Evolutionary conservation across 371 early-diverging fungal genomes (phyloP).

Genomic region (Phascolomyces articulosus): DNA sequence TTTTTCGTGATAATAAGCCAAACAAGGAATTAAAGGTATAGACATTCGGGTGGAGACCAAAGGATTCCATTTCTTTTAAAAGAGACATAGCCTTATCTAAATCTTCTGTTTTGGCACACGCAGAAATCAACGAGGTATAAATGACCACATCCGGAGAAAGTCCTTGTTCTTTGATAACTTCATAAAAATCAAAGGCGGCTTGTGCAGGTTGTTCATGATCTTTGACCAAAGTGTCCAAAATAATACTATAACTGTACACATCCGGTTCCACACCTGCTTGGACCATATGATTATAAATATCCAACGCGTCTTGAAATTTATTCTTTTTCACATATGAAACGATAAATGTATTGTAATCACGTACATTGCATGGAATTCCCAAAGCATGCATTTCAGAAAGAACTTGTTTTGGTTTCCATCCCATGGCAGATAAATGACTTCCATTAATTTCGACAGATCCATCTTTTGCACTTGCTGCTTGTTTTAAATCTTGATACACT

Average conservation of each 20-base stretch:
- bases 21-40: constrained; percentile 42
- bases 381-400: constrained; percentile 24
- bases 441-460: constrained; percentile 5
- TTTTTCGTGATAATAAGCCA: constrained; percentile 21
- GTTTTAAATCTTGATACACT: constrained; percentile 23
- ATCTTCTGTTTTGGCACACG: constrained; percentile 25
- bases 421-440: constrained; percentile 29
- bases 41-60: constrained; percentile 29
- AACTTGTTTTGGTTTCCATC: constrained; percentile 26
- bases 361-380: not conserved
- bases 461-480: constrained; percentile 7
- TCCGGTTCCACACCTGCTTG: constrained; percentile 27
- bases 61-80: constrained; percentile 37
- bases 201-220: constrained; percentile 22
- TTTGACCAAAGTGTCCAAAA: constrained; percentile 42
- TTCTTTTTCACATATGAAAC: constrained; percentile 27
- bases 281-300: constrained; percentile 33
- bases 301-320: constrained; percentile 31
- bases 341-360: constrained; percentile 43
- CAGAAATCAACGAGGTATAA: constrained; percentile 33
- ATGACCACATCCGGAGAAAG: constrained; percentile 31
- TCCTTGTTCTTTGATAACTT: constrained; percentile 34
- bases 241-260: constrained; percentile 35
- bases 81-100: constrained; percentile 25
- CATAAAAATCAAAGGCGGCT: constrained; percentile 33